Evolutionary conservation across 2,329 filamentous ascomycete species (phyloP), one percentile per base, ranked within the genome.

Genomic region (Trichoderma cornu-damae): DNA sequence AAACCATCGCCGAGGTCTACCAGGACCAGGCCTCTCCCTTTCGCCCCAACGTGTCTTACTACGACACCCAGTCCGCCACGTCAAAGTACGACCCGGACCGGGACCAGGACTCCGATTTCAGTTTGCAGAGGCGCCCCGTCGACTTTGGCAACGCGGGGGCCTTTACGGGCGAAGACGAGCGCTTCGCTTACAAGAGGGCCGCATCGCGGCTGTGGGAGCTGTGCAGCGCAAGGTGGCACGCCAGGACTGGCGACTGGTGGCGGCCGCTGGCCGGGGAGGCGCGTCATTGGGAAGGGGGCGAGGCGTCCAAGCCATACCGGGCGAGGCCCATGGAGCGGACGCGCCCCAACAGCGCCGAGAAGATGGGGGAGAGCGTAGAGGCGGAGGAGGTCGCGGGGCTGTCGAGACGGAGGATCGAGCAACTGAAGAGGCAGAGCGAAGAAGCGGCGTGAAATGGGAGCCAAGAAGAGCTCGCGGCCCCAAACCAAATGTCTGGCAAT

Each of bases 181-280:
- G 83, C 11, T 94, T 94, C 68, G 89, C 89, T 0, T 92, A 90
- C 64, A 89, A 89, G 70, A 79, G 89, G 22, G 89, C 89, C 2
- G 78, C 83, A 42, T 89, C 86, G 62, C 76, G 89, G n/a, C 73
- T 94, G 3, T 94, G 88, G 89, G 88, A 94, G 72, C 83, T 94
- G 68, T 93, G 88, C 69, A 83, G 87, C 16, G 77, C 76, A 35
- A 75, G 80, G 60, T 93, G 89, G 89, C 89, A 90, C 74, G 78
- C 78, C 2, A 73, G 87, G 46, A 75, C 72, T 3, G 81, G 79
- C 3, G 72, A 77, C 6, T 92, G 88, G 88, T 92, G 89, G 88
- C 79, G 79, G 60, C 88, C 88, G 2, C 66, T 91, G 37, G 80
- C 84, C 0, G 61, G 69, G 0, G 83, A 87, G 60, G 80, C 83